Conservation (phyloP, 2,329 filamentous ascomycete genomes). For the Emmonsia crescens region DNA sequence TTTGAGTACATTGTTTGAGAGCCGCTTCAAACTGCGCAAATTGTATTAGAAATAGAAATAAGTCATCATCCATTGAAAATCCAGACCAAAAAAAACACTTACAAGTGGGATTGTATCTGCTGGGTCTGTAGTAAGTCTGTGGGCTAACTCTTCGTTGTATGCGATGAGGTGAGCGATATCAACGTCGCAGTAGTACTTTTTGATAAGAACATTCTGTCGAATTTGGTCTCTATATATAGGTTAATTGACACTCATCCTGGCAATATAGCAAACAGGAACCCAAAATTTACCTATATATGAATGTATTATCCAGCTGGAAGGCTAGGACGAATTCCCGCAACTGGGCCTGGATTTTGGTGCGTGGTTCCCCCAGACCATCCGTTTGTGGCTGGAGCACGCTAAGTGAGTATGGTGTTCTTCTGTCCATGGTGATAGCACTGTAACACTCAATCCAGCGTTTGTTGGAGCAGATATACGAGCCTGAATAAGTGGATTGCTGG, state of each 20-base stretch:
- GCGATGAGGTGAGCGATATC: constrained; percentile 93
- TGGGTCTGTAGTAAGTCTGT: constrained; percentile 79
- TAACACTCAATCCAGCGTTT: constrained; percentile 9
- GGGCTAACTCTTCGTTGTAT: constrained; percentile 89
- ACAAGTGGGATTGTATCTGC: constrained; percentile 87
- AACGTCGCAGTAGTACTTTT: constrained; percentile 92
- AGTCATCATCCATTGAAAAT: neutral
- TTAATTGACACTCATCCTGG: neutral
- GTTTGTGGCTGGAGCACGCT: constrained; percentile 64
- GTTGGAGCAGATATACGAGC: constrained; percentile 9
- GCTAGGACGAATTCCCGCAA: constrained; percentile 86
- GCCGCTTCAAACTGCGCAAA: constrained; percentile 70
- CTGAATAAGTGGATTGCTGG: constrained; percentile 1
- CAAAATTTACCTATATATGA: constrained; percentile 69
- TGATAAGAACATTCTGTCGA: constrained; percentile 83
- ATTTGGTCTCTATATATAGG: constrained; percentile 65
- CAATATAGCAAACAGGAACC: neutral
- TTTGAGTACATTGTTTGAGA: constrained; percentile 79
- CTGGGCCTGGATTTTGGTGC: constrained; percentile 62
- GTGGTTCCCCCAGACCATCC: constrained; percentile 56
- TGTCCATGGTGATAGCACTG: constrained; percentile 54
- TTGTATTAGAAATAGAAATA: constrained; percentile 4
- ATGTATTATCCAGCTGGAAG: constrained; percentile 87
- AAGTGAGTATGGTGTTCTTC: constrained; percentile 74
- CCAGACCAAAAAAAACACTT: constrained; percentile 21